phyloP scores from a whole-genome alignment of 192 early-diverging fungal species.

The Backusella mclennaniae region DNA sequence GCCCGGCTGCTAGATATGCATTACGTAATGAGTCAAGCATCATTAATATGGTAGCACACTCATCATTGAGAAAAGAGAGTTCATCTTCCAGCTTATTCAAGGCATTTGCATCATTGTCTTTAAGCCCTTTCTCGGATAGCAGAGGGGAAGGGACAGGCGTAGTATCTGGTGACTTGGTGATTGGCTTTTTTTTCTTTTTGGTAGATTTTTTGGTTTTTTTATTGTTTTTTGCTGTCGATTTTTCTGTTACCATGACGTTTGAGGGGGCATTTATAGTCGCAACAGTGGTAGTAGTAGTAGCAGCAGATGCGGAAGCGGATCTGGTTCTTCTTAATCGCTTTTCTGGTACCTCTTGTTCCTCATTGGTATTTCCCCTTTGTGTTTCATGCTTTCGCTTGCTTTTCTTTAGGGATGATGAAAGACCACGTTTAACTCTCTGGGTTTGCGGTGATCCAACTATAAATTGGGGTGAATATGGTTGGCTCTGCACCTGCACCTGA shows the following conservation, averaged over 20 bases:
- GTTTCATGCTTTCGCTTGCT: background rate
- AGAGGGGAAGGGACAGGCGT: background rate
- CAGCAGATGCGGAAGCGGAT: background rate
- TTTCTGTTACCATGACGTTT: background rate
- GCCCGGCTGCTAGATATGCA: slow-evolving; percentile 12
- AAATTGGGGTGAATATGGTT: background rate
- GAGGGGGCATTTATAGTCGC: background rate
- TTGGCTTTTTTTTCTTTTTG: background rate
- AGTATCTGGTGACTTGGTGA: background rate
- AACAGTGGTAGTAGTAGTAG: background rate
- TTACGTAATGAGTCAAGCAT: slow-evolving; percentile 26
- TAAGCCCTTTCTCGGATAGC: background rate
- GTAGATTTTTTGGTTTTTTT: background rate
- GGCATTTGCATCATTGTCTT: background rate
- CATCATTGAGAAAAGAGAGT: slow-evolving; percentile 18
- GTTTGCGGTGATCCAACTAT: background rate
- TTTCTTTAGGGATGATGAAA: background rate
- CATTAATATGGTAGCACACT: slow-evolving; percentile 19
- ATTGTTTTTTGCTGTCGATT: background rate
- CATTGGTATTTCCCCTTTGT: background rate
- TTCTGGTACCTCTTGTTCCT: background rate
- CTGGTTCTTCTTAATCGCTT: background rate
- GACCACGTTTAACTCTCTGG: background rate
- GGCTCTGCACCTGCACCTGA: background rate
- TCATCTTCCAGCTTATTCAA: slow-evolving; percentile 1